Percentiles rank a stretch among this genome's conserved stretches.
Evolutionary conservation across 305 asterid species (phyloP).

Genomic region (Solanum hybrid): DNA sequence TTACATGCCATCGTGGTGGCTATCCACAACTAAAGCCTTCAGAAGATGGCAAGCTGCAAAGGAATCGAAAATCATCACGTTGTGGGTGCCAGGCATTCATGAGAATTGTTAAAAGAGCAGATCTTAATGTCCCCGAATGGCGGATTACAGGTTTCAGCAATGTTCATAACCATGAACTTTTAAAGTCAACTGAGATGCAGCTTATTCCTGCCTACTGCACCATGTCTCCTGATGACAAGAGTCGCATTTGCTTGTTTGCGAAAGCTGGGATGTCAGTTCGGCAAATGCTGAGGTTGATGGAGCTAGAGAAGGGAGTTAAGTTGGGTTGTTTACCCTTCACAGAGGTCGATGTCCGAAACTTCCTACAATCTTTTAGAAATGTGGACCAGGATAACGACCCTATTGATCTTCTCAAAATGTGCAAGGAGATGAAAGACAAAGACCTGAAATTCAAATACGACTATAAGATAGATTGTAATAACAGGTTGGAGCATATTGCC

Average conservation of each 20-base stretch:
- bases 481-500: slow-evolving; percentile 47
- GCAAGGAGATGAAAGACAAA: slow-evolving; percentile 51
- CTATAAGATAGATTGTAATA: slow-evolving; percentile 39
- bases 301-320: slow-evolving; percentile 56
- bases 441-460: slow-evolving; percentile 48
- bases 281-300: slow-evolving; percentile 63
- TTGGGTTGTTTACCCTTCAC: slow-evolving; percentile 59
- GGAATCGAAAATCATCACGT: slow-evolving; percentile 54
- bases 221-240: slow-evolving; percentile 55
- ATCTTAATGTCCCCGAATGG: slow-evolving; percentile 57
- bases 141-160: slow-evolving; percentile 52
- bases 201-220: slow-evolving; percentile 38
- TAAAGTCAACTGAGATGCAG: slow-evolving; percentile 37
- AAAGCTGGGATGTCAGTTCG: slow-evolving; percentile 68
- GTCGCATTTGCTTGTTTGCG: slow-evolving; percentile 49
- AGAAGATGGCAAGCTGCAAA: slow-evolving; percentile 40
- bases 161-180: slow-evolving; percentile 54
- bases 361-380: slow-evolving; percentile 49
- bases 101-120: slow-evolving; percentile 52
- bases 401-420: slow-evolving; percentile 51
- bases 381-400: slow-evolving; percentile 49
- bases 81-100: slow-evolving; percentile 68
- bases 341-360: slow-evolving; percentile 49
- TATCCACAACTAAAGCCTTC: slow-evolving; percentile 53
- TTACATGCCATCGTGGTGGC: slow-evolving; percentile 68